phyloP scores from a whole-genome alignment of 2,329 filamentous ascomycete species.

The Colletotrichum horii region DNA sequence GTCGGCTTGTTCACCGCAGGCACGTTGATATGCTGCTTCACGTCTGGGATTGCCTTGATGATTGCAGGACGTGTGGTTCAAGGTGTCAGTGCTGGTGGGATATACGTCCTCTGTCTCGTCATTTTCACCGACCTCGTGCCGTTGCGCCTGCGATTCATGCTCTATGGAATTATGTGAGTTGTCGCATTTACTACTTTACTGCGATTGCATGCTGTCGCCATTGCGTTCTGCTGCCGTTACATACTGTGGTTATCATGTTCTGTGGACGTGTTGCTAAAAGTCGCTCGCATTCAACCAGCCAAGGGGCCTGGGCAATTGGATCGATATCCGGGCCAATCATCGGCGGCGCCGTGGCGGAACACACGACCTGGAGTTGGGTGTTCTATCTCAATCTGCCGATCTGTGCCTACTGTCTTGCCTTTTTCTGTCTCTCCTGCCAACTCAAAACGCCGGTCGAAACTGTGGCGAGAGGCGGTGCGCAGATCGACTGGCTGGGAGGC shows the following conservation, averaged over 20 bases:
- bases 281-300: background rate
- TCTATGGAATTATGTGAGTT: conserved; percentile 38
- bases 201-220: too few relatives aligned
- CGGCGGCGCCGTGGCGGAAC: conserved; percentile 36
- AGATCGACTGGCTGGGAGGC: background rate
- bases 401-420: conserved; percentile 31
- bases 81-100: conserved; percentile 44
- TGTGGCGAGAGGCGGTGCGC: rapidly evolving
- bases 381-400: conserved; percentile 54
- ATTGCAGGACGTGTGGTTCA: conserved; percentile 42
- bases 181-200: too few relatives aligned
- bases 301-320: conserved; percentile 42
- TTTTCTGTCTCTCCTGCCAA: conserved; percentile 26
- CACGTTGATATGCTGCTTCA: conserved; percentile 42
- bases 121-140: conserved; percentile 47
- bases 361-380: conserved; percentile 47
- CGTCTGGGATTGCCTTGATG: conserved; percentile 35
- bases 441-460: background rate
- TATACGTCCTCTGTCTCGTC: conserved; percentile 39
- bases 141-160: conserved; percentile 41
- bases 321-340: conserved; percentile 43
- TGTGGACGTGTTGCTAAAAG: background rate
- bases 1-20: conserved; percentile 46
- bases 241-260: too few relatives aligned
- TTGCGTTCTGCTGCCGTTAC: background rate